Base-by-base conservation (phyloP, 1,284 basidiomycete species). In the Puccinia hordei region DNA sequence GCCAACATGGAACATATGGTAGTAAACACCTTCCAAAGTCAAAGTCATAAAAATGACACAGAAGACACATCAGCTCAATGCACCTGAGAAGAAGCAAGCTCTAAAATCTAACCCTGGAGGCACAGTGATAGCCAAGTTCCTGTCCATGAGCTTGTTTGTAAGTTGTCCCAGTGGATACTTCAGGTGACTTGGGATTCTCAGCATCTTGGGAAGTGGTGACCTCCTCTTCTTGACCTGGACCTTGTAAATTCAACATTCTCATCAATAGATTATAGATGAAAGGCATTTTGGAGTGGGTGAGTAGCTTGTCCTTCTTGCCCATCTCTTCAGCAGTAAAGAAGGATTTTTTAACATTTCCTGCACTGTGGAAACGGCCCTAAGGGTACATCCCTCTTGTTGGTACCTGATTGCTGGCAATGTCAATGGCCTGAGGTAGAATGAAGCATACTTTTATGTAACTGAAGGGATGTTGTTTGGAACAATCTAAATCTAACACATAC, bases 371-470 rank as follows among this genome's bases (percentile, higher is more conserved):
- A n/a, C 61, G 9, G n/a, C 61, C 61, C 2, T 2, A 1, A 2
- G 61, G 61, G 61, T 63, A 63, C 9, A 35, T 63, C 35, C 61
- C 61, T 4, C 19, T 33, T 5, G 61, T 27, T 63, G 61, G 61
- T 1, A 6, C 17, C 61, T 63, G 19, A 8, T 27, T 35, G 6
- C 1, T 3, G 12, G 10, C 5, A 5, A 63, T 63, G 6, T n/a
- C 6, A 6, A 63, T 35, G 24, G 61, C 61, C 61, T 63, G 61
- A 22, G 17, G 35, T 3, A 59, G 9, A 24, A 59, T 15, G 57
- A 24, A 27, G 30, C 4, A 61, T 35, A 3, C 30, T 27, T 30
- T 10, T 27, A 30, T 27, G 19, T 27, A 15, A 17, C 22, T 19
- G 17, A 51, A 22, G 15, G 9, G n/a, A 17, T 61, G n/a, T 13